Conservation (phyloP, 139 green algal species). For the Chlorella vulgaris region DNA sequence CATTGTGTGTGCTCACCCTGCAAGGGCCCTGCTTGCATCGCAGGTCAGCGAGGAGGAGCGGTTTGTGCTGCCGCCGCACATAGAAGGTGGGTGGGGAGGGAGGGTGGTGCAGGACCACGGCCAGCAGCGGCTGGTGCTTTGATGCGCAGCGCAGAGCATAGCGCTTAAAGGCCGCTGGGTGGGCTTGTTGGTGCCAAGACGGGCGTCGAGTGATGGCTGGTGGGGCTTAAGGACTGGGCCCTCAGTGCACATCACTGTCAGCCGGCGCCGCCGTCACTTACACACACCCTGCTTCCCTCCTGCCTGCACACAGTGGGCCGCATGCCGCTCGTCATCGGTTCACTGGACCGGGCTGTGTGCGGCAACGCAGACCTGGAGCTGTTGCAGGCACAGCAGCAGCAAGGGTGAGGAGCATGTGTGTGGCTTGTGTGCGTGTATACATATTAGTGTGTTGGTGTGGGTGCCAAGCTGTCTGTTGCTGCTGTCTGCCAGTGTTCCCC, state of each 20-base stretch:
- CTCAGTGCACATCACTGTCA: too few relatives aligned
- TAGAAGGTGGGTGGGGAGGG: constrained; percentile 36
- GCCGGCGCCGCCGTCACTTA: background rate
- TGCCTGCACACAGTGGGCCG: constrained; percentile 4
- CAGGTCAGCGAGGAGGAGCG: constrained; percentile 59
- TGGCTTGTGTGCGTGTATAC: background rate
- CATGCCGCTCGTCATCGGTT: constrained; percentile 51
- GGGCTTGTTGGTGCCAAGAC: too few relatives aligned
- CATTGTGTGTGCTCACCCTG: too few relatives aligned
- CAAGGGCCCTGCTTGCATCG: too few relatives aligned
- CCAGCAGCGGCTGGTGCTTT: too few relatives aligned
- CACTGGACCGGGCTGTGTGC: constrained; percentile 36
- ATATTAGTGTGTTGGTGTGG: background rate
- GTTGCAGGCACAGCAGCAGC: constrained; percentile 30
- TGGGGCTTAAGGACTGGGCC: too few relatives aligned
- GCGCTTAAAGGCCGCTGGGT: too few relatives aligned
- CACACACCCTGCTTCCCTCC: background rate
- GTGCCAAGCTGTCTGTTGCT: background rate
- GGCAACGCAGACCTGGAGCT: constrained; percentile 22
- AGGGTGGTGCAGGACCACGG: constrained; percentile 33
- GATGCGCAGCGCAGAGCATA: too few relatives aligned
- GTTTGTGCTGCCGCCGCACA: constrained; percentile 54
- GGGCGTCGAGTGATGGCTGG: too few relatives aligned
- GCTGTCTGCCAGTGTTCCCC: too few relatives aligned
- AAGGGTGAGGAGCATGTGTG: background rate